A percentile compares a stretch with the other conserved stretches of the same genome.
Evolutionary conservation across 805 yeast genomes (phyloP).

Genomic region (Candida morakotiae): DNA sequence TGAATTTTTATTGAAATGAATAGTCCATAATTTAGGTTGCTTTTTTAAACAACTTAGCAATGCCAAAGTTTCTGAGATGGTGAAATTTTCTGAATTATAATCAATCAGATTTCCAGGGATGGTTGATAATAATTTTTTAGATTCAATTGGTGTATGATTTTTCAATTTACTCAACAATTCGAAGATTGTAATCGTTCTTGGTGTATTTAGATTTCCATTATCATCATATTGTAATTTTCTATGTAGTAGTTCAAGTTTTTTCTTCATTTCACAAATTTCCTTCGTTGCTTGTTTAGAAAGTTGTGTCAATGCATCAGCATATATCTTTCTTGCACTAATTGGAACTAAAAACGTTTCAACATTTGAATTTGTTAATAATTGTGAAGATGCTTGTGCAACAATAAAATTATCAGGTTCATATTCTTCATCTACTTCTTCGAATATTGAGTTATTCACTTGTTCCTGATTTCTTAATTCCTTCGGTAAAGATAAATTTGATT

Average conservation of each 20-base stretch:
- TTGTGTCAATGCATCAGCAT: conserved; percentile 29
- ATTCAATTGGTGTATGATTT: background rate
- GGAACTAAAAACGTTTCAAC: conserved; percentile 37
- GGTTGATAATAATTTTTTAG: conserved; percentile 9
- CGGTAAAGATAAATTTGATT: conserved; percentile 18
- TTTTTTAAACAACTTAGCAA: conserved; percentile 48
- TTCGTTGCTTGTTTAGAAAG: conserved; percentile 40
- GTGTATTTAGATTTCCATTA: conserved; percentile 25
- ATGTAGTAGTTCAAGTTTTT: conserved; percentile 45
- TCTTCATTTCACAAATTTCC: conserved; percentile 32
- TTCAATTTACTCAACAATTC: conserved; percentile 23
- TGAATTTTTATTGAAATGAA: conserved; percentile 23
- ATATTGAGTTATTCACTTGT: background rate
- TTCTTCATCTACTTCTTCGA: conserved; percentile 8
- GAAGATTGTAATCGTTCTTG: conserved; percentile 32
- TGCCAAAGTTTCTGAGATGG: conserved; percentile 29
- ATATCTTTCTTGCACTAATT: conserved; percentile 27
- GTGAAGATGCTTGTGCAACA: conserved; percentile 32
- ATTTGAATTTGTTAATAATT: conserved; percentile 26
- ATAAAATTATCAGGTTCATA: conserved; percentile 22
- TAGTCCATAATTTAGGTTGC: conserved; percentile 43
- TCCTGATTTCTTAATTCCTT: conserved; percentile 10
- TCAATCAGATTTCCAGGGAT: conserved; percentile 7
- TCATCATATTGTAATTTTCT: conserved; percentile 39
- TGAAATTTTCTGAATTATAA: conserved; percentile 12